Conservation (phyloP, 1,284 basidiomycete genomes). For the Irpex rosettiformis region DNA sequence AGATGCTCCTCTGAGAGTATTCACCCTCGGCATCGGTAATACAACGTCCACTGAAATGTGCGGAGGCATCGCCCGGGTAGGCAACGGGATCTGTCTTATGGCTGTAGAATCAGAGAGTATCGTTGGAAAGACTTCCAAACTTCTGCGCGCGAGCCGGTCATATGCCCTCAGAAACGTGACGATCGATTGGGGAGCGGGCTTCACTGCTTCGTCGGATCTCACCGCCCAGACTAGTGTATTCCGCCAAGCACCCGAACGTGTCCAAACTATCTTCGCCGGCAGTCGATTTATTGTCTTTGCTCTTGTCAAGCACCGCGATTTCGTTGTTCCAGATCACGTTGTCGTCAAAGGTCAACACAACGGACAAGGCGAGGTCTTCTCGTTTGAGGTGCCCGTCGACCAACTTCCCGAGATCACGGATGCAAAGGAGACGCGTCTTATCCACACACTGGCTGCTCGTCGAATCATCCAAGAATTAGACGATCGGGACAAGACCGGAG, state of each 20-base stretch:
- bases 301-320: slow-evolving; percentile 1
- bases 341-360: slow-evolving; percentile 7
- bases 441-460: slow-evolving; percentile 11
- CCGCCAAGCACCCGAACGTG: slow-evolving; percentile 3
- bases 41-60: slow-evolving; percentile 46
- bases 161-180: slow-evolving; percentile 39
- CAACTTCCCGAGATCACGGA: neutral
- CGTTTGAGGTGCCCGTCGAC: slow-evolving; percentile 5
- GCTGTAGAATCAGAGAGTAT: slow-evolving; percentile 43
- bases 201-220: neutral
- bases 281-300: slow-evolving; percentile 12
- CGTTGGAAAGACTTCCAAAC: slow-evolving; percentile 40
- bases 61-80: slow-evolving; percentile 44
- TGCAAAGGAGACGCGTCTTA: neutral
- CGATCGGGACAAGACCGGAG: neutral
- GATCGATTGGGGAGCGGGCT: slow-evolving; percentile 42
- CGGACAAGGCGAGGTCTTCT: slow-evolving; percentile 9
- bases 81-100: slow-evolving; percentile 47
- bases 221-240: slow-evolving; percentile 12
- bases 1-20: slow-evolving; percentile 40
- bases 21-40: slow-evolving; percentile 51
- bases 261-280: slow-evolving; percentile 11
- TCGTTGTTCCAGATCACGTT: slow-evolving; percentile 5
- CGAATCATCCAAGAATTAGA: slow-evolving; percentile 13
- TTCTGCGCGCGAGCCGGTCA: slow-evolving; percentile 46